Evolutionary conservation across 2,329 filamentous ascomycete species (phyloP).

Genomic region (Pseudocercospora musae): DNA sequence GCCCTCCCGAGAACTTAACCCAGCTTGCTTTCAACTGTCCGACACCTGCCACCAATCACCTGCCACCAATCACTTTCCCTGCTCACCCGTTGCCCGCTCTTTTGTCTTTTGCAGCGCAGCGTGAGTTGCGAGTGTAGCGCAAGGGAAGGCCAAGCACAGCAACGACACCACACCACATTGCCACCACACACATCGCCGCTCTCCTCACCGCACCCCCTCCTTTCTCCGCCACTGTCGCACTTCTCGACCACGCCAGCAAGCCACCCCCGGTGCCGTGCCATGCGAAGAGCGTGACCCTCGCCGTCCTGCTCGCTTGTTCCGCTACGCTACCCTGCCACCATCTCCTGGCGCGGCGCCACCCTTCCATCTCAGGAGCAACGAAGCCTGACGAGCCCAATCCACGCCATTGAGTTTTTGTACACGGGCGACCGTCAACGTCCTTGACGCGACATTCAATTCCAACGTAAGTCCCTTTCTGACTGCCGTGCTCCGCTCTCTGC

Average conservation of each 20-base stretch:
- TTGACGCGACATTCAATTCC: background rate
- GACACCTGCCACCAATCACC: conserved; percentile 22
- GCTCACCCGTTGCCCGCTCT: conserved; percentile 9
- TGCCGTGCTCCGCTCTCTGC: background rate
- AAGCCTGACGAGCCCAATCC: background rate
- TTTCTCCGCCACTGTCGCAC: background rate
- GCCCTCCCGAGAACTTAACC: conserved; percentile 18
- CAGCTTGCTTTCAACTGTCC: conserved; percentile 11
- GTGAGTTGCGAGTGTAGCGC: background rate
- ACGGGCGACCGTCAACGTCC: background rate
- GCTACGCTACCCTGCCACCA: background rate
- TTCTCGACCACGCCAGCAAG: background rate
- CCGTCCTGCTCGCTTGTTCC: background rate
- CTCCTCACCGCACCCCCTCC: background rate
- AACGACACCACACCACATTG: background rate
- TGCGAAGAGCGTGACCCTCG: background rate
- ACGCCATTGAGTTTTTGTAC: background rate
- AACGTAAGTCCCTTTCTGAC: background rate
- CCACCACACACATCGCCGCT: background rate
- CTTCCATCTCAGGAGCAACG: conserved; percentile 4
- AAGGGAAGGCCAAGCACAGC: background rate
- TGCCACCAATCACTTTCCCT: conserved; percentile 24
- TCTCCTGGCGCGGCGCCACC: conserved; percentile 1
- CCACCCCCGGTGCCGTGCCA: background rate
- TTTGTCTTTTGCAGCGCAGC: background rate